Base-by-base conservation (phyloP, 306 rosid genomes). In the Begonia fuchsioides region DNA sequence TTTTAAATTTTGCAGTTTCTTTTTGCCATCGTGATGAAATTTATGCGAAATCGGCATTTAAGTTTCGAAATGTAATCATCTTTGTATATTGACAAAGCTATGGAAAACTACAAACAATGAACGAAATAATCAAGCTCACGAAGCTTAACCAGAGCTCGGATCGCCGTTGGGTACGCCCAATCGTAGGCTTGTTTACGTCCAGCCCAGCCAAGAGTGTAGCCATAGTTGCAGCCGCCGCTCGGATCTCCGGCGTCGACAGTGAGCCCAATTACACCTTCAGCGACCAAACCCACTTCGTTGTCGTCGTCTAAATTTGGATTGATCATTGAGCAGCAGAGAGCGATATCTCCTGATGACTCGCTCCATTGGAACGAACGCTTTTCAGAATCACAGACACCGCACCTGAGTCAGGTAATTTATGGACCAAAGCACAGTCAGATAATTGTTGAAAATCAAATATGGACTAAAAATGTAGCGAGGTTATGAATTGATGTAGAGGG, bases 281-380 rank as follows among this genome's bases (percentile, higher is more conserved):
- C 95, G 10, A 77, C 93, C 50, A 85, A 69, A 10, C 95, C 95
- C 38, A 85, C 93, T 53, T 85, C 80, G 81, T 73, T 70, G 60
- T 80, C 84, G 52, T 85, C 93, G 70, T 84, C 95, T 19, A 80
- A 64, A 51, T 82, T 75, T 32, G 73, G 81, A 45, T 72, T 81
- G 10, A 85, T 59, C 26, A 85, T 61, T 47, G 80, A 32, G n/a
- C n/a, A n/a, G n/a, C n/a, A 9, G 84, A 77, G 11, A 85, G 87
- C 2, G 87, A 75, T 44, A 71, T 81, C 66, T 76, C 87, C 44
- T 66, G 87, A 12, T 73, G 67, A 15, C 47, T 2, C 11, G 61
- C 57, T 44, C 68, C 66, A 11, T 51, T 60, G 26, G 83, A 68
- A 61, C 68, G 78, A 12, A 71, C 67, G 49, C 87, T 78, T 69